Percentiles rank a stretch among this genome's conserved stretches.
These are phyloP conservation scores for Ramichloridium luteum DNA, from an alignment of 2,329 filamentous ascomycete genomes.

Conservation along the genomic window DNA sequence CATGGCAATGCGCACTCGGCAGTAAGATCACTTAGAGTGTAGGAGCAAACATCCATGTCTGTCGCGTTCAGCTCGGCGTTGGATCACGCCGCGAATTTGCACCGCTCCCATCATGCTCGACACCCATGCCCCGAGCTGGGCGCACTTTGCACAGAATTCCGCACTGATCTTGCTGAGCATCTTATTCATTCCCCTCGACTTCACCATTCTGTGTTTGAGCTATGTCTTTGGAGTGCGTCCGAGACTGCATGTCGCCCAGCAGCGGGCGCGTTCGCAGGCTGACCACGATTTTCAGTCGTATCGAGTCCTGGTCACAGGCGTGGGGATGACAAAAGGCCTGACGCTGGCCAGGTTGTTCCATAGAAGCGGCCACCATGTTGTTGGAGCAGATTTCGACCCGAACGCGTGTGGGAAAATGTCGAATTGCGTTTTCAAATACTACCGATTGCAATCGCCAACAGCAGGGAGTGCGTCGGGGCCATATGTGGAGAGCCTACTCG, in stretches of 20 bases:
- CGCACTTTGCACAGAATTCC: constrained; percentile 38
- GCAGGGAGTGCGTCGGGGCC: constrained; percentile 24
- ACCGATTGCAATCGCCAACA: constrained; percentile 31
- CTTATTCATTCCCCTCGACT: constrained; percentile 39
- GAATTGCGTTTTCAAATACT: constrained; percentile 42
- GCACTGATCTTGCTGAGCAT: constrained; percentile 34
- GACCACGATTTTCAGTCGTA: constrained; percentile 38
- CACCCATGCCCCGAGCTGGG: constrained; percentile 21
- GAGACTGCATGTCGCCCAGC: background rate
- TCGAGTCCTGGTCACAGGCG: constrained; percentile 55
- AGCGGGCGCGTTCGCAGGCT: constrained; percentile 21
- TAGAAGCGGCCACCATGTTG: constrained; percentile 50
- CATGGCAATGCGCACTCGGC: too few species aligned
- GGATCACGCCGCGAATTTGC: background rate
- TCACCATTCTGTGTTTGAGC: constrained; percentile 30
- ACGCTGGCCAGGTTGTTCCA: constrained; percentile 54
- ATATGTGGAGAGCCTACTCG: constrained; percentile 47
- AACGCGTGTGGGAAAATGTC: constrained; percentile 44
- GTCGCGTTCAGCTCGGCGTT: too few species aligned
- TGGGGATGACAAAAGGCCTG: constrained; percentile 61
- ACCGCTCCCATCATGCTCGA: constrained; percentile 22
- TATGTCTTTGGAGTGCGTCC: constrained; percentile 15
- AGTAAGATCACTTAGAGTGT: too few species aligned
- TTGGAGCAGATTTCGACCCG: constrained; percentile 55
- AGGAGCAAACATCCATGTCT: too few species aligned